Conservation (phyloP, 176 grass and related monocot genomes). For the Guadua angustifolia region DNA sequence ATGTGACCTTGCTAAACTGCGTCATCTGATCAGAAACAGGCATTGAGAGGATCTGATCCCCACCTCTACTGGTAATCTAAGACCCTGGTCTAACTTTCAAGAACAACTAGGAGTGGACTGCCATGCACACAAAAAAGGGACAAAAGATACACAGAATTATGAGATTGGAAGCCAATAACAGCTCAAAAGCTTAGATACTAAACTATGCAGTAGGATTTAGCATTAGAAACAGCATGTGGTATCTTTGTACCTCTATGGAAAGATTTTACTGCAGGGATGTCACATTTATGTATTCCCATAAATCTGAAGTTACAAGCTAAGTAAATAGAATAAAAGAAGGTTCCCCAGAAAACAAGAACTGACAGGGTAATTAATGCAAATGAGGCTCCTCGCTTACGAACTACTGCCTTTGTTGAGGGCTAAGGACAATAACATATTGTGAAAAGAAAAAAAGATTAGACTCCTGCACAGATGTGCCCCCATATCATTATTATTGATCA, state of each 20-base stretch:
- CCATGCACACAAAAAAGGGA: neutral
- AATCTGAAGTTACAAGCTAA: neutral
- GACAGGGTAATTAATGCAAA: neutral
- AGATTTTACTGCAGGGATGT: neutral
- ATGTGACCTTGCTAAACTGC: neutral
- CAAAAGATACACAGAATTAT: neutral
- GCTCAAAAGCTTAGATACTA: neutral
- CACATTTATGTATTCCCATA: neutral
- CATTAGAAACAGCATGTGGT: neutral
- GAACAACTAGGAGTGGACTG: neutral
- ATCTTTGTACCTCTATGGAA: neutral
- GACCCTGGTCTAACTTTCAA: neutral
- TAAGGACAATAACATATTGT: neutral
- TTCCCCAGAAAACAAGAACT: neutral
- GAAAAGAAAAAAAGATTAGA: neutral
- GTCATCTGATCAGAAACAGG: neutral
- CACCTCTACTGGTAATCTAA: neutral
- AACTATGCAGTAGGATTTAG: neutral
- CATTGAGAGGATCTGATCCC: neutral
- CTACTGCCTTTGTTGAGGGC: neutral
- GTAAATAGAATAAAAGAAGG: neutral
- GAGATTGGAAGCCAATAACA: neutral
- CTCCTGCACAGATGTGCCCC: neutral
- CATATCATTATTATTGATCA: constrained; percentile 49
- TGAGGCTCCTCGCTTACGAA: neutral